These are phyloP conservation scores for Penicillium roqueforti DNA, from an alignment of 495 filamentous ascomycete genomes.

Conservation along the genomic window DNA sequence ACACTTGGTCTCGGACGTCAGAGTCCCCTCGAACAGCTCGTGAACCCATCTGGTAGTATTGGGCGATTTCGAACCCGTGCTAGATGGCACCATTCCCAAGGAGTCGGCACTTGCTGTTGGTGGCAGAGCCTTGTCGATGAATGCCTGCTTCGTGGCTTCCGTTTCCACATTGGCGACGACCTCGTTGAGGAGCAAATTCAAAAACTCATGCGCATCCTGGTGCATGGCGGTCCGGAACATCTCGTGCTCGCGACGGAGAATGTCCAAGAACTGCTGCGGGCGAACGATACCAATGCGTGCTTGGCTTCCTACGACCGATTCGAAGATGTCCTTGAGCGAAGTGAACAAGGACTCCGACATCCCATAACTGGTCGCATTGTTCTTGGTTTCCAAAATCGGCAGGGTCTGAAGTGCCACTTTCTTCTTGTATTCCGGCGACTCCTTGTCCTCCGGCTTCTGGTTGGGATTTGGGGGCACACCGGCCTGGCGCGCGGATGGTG, in stretches of 20 bases:
- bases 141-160: slow-evolving; percentile 57
- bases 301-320: slow-evolving; percentile 76
- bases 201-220: slow-evolving; percentile 96
- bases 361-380: slow-evolving; percentile 75
- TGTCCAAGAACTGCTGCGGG: slow-evolving; percentile 88
- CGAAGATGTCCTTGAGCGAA: slow-evolving; percentile 92
- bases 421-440: slow-evolving; percentile 94
- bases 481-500: slow-evolving; percentile 40
- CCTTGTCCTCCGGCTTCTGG: slow-evolving; percentile 74
- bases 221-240: slow-evolving; percentile 97
- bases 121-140: slow-evolving; percentile 34
- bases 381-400: slow-evolving; percentile 75
- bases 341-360: slow-evolving; percentile 96
- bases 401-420: slow-evolving; percentile 85
- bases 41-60: slow-evolving; percentile 85
- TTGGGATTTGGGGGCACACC: slow-evolving; percentile 49
- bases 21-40: slow-evolving; percentile 89
- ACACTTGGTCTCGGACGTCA: slow-evolving; percentile 96
- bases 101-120: slow-evolving; percentile 38
- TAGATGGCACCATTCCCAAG: slow-evolving; percentile 39
- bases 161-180: slow-evolving; percentile 91
- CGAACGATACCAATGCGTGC: slow-evolving; percentile 88
- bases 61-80: slow-evolving; percentile 43
- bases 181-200: slow-evolving; percentile 92
- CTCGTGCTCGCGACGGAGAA: slow-evolving; percentile 89